A percentile compares a stretch with the other conserved stretches of the same genome.
Conservation (phyloP, 768 basidiomycete genomes). For the Cyclocybe aegerita region DNA sequence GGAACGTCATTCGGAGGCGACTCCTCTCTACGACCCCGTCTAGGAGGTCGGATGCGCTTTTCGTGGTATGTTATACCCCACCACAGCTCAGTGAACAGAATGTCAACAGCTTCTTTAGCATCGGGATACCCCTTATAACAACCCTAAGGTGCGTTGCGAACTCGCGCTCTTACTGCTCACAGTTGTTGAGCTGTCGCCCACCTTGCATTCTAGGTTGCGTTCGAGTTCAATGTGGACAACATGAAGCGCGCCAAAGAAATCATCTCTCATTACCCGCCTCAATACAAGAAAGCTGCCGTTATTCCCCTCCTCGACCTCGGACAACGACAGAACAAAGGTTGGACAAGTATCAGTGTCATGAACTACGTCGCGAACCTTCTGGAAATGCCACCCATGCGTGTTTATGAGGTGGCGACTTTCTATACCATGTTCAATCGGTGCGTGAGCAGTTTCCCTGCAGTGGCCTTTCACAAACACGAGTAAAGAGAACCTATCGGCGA, state of each 20-base stretch:
- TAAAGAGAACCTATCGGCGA: conserved; percentile 88
- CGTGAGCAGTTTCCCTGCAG: neutral
- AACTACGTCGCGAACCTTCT: conserved; percentile 94
- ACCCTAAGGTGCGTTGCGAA: conserved; percentile 62
- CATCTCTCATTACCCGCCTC: conserved; percentile 90
- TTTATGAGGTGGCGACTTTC: conserved; percentile 98
- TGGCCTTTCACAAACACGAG: neutral
- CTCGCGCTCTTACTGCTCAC: neutral
- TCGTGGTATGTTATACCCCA: conserved; percentile 60
- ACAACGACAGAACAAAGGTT: conserved; percentile 97
- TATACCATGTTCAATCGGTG: conserved; percentile 99
- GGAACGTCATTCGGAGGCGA: conserved; percentile 24
- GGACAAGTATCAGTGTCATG: conserved; percentile 99
- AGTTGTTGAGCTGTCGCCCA: neutral
- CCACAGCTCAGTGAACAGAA: too few species aligned
- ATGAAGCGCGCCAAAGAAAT: conserved; percentile 84
- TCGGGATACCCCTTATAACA: conserved; percentile 93
- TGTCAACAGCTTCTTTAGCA: conserved; percentile 52
- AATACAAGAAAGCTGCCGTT: conserved; percentile 98
- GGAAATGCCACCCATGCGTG: conserved; percentile 96
- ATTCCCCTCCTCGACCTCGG: conserved; percentile 96
- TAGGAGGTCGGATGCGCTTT: conserved; percentile 79
- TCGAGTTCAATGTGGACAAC: conserved; percentile 82
- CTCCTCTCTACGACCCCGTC: conserved; percentile 41
- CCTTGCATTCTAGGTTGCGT: conserved; percentile 66